Evolutionary conservation across 805 yeast species (phyloP).

Genomic region (Candida rishiriensis): DNA sequence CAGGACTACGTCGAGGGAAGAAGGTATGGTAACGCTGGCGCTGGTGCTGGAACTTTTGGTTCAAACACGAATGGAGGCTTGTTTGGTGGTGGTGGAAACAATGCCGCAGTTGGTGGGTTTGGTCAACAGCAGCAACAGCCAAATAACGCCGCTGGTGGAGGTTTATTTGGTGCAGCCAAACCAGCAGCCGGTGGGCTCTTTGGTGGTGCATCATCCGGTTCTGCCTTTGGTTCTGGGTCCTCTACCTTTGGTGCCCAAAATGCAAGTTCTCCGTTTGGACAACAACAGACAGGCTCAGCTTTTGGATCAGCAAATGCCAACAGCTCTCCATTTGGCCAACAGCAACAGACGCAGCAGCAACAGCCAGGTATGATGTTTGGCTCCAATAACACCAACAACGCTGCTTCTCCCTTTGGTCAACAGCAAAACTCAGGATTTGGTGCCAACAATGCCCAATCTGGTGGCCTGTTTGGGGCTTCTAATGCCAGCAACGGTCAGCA

Average conservation of each 20-base stretch:
- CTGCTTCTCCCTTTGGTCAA: constrained; percentile 9
- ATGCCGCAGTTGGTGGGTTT: constrained; percentile 24
- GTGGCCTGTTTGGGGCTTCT: constrained; percentile 6
- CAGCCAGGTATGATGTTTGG: constrained; percentile 31
- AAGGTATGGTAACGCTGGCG: constrained; percentile 43
- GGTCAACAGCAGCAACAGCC: constrained; percentile 17
- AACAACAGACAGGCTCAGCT: constrained; percentile 9
- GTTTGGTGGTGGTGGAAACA: constrained; percentile 12
- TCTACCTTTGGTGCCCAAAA: constrained; percentile 24
- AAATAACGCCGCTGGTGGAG: constrained; percentile 20
- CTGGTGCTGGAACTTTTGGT: constrained; percentile 33
- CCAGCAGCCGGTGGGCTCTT: constrained; percentile 18
- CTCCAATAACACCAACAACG: constrained; percentile 17
- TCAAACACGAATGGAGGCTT: background rate
- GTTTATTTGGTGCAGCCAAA: constrained; percentile 22
- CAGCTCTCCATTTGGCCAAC: constrained; percentile 11
- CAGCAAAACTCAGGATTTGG: constrained; percentile 17
- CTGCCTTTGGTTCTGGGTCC: constrained; percentile 15
- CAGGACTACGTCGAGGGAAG: constrained; percentile 82
- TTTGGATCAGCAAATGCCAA: background rate
- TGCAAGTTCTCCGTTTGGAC: constrained; percentile 21
- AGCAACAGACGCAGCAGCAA: constrained; percentile 6
- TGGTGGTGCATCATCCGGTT: constrained; percentile 20
- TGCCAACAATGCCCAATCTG: constrained; percentile 15
- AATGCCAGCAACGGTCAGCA: background rate